These are phyloP conservation scores for Triticum monococcum DNA, from an alignment of 176 grass and related monocot genomes.

Conservation along the genomic window DNA sequence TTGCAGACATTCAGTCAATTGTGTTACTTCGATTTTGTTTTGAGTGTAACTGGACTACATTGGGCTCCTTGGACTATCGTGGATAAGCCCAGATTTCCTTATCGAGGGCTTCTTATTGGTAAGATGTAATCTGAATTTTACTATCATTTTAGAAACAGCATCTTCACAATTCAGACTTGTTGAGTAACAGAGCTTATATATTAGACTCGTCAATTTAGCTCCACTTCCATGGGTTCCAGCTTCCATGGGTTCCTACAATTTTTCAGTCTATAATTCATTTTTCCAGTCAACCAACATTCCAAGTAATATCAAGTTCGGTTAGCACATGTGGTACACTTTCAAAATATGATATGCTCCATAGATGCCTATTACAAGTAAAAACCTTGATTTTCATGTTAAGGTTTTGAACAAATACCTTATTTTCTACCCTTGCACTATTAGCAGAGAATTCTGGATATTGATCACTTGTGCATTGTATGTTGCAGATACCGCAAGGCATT, in stretches of 20 bases:
- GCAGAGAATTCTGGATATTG: not conserved
- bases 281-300: not conserved
- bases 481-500: constrained; percentile 95
- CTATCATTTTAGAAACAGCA: not conserved
- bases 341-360: not conserved
- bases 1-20: constrained; percentile 94
- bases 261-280: not conserved
- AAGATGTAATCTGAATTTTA: constrained; percentile 16
- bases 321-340: not conserved
- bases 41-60: constrained; percentile 58
- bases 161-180: not conserved
- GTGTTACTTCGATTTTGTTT: constrained; percentile 75
- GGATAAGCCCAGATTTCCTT: constrained; percentile 82
- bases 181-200: not conserved
- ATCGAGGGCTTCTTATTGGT: constrained; percentile 91
- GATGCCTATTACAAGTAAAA: not conserved
- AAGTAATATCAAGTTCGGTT: not conserved
- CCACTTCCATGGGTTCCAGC: not conserved
- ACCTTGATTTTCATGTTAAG: constrained; percentile 9
- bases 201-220: not conserved
- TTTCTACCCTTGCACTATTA: not conserved
- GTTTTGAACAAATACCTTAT: not conserved
- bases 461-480: constrained; percentile 7
- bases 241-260: not conserved
- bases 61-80: constrained; percentile 82